phyloP scores from a whole-genome alignment of 2,329 filamentous ascomycete genomes.

The Colletotrichum phormii region DNA sequence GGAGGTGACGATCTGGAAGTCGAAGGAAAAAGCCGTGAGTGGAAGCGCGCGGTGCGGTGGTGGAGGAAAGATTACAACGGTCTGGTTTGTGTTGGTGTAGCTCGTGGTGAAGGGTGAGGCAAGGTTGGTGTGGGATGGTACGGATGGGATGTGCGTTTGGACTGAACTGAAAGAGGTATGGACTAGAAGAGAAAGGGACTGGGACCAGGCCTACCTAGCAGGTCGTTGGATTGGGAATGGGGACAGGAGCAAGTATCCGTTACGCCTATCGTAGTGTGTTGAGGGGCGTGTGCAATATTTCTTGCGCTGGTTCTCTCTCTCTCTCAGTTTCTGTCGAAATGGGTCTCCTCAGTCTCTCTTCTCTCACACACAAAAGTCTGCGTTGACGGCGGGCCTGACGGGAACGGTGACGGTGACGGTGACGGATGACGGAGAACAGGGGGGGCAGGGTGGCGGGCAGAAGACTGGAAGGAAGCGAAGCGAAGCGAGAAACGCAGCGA shows the following conservation, averaged over 20 bases:
- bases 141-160: conserved; percentile 28
- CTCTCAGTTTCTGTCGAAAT: not conserved
- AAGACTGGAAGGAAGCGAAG: conserved; percentile 6
- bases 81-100: conserved; percentile 16
- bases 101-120: conserved; percentile 8
- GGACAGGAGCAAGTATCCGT: not conserved
- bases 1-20: not conserved
- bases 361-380: not conserved
- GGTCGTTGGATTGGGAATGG: conserved; percentile 6
- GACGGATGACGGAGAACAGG: not conserved
- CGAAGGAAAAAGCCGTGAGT: not conserved
- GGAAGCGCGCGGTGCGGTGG: conserved; percentile 11
- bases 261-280: not conserved
- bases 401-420: conserved; percentile 5
- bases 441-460: not conserved
- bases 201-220: not conserved
- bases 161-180: conserved; percentile 22
- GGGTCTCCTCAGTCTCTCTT: conserved; percentile 3
- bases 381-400: conserved; percentile 17
- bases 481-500: conserved; percentile 6
- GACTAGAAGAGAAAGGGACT: conserved; percentile 14
- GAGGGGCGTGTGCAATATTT: not conserved
- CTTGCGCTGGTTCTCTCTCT: not conserved
- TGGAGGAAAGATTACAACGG: not conserved
- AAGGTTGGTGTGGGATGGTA: conserved; percentile 15